A percentile compares a stretch with the other conserved stretches of the same genome.
These are phyloP conservation scores for Dunaliella primolecta DNA, from an alignment of 139 green algal genomes.

Conservation along the genomic window DNA sequence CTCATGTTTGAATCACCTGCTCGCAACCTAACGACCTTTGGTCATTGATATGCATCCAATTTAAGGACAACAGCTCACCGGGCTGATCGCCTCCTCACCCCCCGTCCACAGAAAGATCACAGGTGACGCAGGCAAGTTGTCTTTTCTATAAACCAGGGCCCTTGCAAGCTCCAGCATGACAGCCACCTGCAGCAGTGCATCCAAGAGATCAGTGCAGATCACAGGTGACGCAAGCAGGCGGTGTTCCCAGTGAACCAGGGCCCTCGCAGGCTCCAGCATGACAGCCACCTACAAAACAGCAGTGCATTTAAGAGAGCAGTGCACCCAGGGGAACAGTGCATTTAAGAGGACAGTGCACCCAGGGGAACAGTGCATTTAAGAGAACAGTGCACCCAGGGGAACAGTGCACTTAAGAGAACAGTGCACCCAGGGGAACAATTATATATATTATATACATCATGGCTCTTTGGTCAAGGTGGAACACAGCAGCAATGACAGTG, in stretches of 20 bases:
- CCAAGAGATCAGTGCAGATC: no score
- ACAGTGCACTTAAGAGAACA: slow-evolving; percentile 43
- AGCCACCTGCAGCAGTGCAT: no score
- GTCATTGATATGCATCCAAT: no score
- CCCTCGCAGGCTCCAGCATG: slow-evolving; percentile 57
- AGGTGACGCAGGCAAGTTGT: slow-evolving; percentile 36
- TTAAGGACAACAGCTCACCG: no score
- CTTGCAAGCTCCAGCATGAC: slow-evolving; percentile 62
- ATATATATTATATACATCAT: no score
- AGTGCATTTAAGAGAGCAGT: no score
- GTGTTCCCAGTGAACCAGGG: slow-evolving; percentile 26
- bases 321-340: slow-evolving; percentile 57
- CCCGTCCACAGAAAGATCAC: slow-evolving; percentile 65
- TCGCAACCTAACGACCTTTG: no score
- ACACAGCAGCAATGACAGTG: no score
- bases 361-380: slow-evolving; percentile 41
- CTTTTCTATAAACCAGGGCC: slow-evolving; percentile 26
- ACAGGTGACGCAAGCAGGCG: slow-evolving; percentile 46
- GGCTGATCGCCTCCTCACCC: slow-evolving; percentile 30
- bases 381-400: no score
- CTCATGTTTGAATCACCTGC: no score
- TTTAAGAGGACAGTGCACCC: slow-evolving; percentile 14
- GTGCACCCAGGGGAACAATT: slow-evolving; percentile 26
- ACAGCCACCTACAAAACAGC: slow-evolving; percentile 50
- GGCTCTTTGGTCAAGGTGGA: no score